These are phyloP conservation scores for Ustilago xerochloae DNA, from an alignment of 1,284 basidiomycete species.

Conservation along the genomic window DNA sequence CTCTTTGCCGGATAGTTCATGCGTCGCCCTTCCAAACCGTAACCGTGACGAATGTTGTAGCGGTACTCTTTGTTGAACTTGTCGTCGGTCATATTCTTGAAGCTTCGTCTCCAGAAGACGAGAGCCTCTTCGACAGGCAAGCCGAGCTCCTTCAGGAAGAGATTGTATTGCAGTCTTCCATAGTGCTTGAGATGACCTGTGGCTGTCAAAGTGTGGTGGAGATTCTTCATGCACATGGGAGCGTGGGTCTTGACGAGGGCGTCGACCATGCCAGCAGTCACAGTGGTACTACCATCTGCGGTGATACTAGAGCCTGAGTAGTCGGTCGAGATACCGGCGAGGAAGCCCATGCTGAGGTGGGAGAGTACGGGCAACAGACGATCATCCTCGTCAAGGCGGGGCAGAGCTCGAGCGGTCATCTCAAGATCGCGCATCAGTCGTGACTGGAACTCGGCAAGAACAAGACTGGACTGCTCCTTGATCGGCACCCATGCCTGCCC, in stretches of 20 bases:
- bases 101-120: constrained; percentile 91
- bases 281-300: constrained; percentile 73
- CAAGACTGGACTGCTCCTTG: constrained; percentile 83
- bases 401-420: constrained; percentile 88
- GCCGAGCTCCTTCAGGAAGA: constrained; percentile 91
- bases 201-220: constrained; percentile 81
- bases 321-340: constrained; percentile 87
- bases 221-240: constrained; percentile 93
- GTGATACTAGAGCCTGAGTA: constrained; percentile 72
- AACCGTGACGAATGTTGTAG: constrained; percentile 97
- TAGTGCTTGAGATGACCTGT: constrained; percentile 93
- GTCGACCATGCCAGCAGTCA: constrained; percentile 94
- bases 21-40: constrained; percentile 91
- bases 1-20: constrained; percentile 95
- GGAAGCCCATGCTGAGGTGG: constrained; percentile 92
- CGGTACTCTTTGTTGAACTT: constrained; percentile 98
- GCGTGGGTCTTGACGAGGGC: constrained; percentile 87
- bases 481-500: constrained; percentile 92
- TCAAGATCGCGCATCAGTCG: constrained; percentile 83
- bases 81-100: constrained; percentile 81
- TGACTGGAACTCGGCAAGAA: constrained; percentile 86
- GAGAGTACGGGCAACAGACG: constrained; percentile 89
- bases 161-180: constrained; percentile 87
- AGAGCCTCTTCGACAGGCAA: constrained; percentile 94
- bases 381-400: constrained; percentile 94